Evolutionary conservation across 371 early-diverging fungal genomes (phyloP).

Genomic region (Blakeslea trispora): DNA sequence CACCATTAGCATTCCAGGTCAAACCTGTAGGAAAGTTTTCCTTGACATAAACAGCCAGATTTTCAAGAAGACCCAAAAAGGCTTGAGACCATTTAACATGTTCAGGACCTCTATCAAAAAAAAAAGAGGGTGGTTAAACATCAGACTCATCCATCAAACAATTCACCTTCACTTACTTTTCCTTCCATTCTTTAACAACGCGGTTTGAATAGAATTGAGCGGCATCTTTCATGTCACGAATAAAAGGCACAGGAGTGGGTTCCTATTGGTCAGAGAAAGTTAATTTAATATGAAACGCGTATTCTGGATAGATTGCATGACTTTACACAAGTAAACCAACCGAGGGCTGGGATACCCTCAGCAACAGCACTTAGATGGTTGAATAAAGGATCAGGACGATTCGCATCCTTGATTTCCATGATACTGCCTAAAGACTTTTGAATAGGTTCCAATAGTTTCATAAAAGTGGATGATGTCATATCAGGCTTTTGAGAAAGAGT

Average conservation of each 20-base stretch:
- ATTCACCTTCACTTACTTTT: slow-evolving; percentile 63
- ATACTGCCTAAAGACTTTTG: slow-evolving; percentile 69
- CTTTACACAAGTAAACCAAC: slow-evolving; percentile 88
- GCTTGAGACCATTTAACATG: slow-evolving; percentile 87
- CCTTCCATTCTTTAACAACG: slow-evolving; percentile 88
- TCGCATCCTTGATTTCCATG: slow-evolving; percentile 72
- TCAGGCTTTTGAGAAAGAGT: slow-evolving; percentile 79
- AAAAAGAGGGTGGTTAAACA: too few species aligned
- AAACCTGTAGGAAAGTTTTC: slow-evolving; percentile 89
- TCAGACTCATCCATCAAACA: background rate
- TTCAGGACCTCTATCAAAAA: slow-evolving; percentile 67
- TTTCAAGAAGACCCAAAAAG: slow-evolving; percentile 69
- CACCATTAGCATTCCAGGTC: slow-evolving; percentile 87
- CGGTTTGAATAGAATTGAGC: slow-evolving; percentile 92
- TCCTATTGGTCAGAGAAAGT: slow-evolving; percentile 52
- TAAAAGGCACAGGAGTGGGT: slow-evolving; percentile 84
- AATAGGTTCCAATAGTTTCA: slow-evolving; percentile 70
- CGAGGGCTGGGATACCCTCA: slow-evolving; percentile 89
- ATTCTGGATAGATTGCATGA: too few species aligned
- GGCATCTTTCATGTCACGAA: slow-evolving; percentile 89
- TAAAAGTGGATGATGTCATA: slow-evolving; percentile 48
- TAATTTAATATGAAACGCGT: background rate
- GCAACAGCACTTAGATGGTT: slow-evolving; percentile 85
- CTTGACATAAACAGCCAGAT: slow-evolving; percentile 84
- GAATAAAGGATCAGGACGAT: slow-evolving; percentile 72